Conservation (phyloP, 306 rosid genomes). For the Mimosa pudica region DNA sequence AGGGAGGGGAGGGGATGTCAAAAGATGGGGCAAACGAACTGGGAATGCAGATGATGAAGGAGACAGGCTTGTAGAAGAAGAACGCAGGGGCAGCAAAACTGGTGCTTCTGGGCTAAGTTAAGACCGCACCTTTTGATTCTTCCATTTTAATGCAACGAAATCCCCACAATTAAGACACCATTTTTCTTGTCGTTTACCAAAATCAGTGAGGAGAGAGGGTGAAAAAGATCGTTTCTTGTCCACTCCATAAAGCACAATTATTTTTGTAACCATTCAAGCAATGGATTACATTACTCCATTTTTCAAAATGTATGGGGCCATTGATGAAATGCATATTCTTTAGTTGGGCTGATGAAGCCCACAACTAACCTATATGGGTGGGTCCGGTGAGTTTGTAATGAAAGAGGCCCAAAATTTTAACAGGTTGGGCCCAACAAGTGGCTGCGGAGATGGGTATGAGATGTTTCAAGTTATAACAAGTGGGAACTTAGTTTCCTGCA, state of each 20-base stretch:
- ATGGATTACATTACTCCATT: neutral
- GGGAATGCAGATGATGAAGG: neutral
- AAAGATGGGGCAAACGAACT: neutral
- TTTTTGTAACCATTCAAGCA: neutral
- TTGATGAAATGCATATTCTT: neutral
- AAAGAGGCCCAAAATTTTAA: neutral
- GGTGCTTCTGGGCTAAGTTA: conserved; percentile 15
- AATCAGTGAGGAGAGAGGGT: neutral
- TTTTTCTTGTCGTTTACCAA: neutral
- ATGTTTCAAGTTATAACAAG: too few relatives aligned
- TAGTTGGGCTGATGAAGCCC: neutral
- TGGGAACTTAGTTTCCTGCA: too few relatives aligned
- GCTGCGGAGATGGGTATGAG: too few relatives aligned
- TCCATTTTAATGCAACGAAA: neutral
- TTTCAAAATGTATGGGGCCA: neutral
- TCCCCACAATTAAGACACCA: neutral
- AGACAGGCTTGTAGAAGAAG: conserved; percentile 18
- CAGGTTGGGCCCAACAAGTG: neutral
- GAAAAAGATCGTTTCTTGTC: neutral
- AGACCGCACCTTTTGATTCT: neutral
- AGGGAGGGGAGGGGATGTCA: neutral
- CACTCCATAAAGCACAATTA: neutral
- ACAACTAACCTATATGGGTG: too few relatives aligned
- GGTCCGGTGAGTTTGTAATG: neutral
- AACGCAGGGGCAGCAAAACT: neutral